Percentiles rank a stretch among this genome's conserved stretches.
phyloP scores from a whole-genome alignment of 106 monocot genomes.

The Dioscorea dumetorum region DNA sequence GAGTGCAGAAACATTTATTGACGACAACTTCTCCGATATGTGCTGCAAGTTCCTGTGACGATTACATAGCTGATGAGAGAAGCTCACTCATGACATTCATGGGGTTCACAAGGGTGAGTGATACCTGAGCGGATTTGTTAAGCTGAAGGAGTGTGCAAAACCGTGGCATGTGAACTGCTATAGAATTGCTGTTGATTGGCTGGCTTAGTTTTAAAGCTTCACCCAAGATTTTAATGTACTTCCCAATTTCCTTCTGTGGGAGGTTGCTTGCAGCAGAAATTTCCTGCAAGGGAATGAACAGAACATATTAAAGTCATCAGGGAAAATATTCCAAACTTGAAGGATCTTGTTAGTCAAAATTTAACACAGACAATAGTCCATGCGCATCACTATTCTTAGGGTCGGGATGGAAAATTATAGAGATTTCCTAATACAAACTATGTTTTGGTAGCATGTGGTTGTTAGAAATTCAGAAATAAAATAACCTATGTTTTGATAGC shows the following conservation, averaged over 20 bases:
- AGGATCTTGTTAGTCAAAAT: too few species aligned
- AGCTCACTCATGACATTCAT: neutral
- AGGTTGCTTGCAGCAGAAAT: conserved; percentile 91
- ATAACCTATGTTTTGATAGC: too few species aligned
- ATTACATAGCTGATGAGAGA: neutral
- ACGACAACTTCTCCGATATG: conserved; percentile 97
- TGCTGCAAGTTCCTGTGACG: conserved; percentile 86
- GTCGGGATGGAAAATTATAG: too few species aligned
- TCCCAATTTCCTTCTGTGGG: conserved; percentile 97
- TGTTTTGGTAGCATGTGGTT: too few species aligned
- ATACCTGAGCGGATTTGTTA: conserved; percentile 97
- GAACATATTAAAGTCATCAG: too few species aligned
- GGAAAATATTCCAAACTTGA: too few species aligned
- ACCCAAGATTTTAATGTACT: conserved; percentile 96
- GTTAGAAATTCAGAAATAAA: too few species aligned
- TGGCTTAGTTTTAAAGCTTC: conserved; percentile 92
- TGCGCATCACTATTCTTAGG: too few species aligned
- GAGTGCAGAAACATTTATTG: conserved; percentile 97
- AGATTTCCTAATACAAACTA: too few species aligned
- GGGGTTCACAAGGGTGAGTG: neutral
- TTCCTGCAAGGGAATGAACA: conserved; percentile 39
- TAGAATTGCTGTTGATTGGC: conserved; percentile 98
- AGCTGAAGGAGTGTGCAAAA: conserved; percentile 97
- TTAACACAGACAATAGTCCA: too few species aligned
- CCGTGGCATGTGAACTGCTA: conserved; percentile 96